Base-by-base conservation (phyloP, 805 yeast genomes). In the Spathaspora sp. region DNA sequence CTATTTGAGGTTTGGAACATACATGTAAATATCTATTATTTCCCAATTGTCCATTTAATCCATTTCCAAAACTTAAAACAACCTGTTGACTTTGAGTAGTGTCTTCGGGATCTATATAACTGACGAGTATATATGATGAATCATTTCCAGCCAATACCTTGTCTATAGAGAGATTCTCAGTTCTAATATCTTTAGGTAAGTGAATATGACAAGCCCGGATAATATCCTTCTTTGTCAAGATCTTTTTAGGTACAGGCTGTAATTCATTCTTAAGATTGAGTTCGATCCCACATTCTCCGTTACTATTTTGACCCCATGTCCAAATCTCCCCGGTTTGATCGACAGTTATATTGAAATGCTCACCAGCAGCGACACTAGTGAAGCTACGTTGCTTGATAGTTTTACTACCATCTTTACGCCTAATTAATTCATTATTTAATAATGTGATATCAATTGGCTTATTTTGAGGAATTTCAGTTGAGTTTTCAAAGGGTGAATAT, bases 41-140 rank as follows among this genome's bases (percentile, higher is more conserved):
- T 20, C 97, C 99, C 50, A 91, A 73, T 68, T 90, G 96, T 16
- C 98, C 99, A 60, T 81, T 78, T 49, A 86, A 65, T 5, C 97
- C 97, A 60, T 84, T 83, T 18, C 99, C 99, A 72, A 91, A 85
- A 2, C 89, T 76, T 56, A 86, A 74, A 46, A 79, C 48, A 26
- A 71, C 40, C 17, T 58, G 61, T 12, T 60, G 55, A 19, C 2
- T 23, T 31, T 31, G 40, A 5, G 26, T 29, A 11, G 16, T 16
- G n/a, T 45, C 42, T 18, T 29, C 38, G 14, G 29, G 29, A 12
- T 59, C 58, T 28, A 50, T 53, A 26, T 64, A 65, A 20, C 56
- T 60, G 45, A 76, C 49, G 28, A 63, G 60, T 40, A 73, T 49
- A 51, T 60, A 69, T 3, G 74, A 61, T 0, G 93, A 77, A 29